A percentile compares a stretch with the other conserved stretches of the same genome.
Evolutionary conservation across 1,284 basidiomycete genomes (phyloP).

Genomic region (Ceratobasidium sp.): DNA sequence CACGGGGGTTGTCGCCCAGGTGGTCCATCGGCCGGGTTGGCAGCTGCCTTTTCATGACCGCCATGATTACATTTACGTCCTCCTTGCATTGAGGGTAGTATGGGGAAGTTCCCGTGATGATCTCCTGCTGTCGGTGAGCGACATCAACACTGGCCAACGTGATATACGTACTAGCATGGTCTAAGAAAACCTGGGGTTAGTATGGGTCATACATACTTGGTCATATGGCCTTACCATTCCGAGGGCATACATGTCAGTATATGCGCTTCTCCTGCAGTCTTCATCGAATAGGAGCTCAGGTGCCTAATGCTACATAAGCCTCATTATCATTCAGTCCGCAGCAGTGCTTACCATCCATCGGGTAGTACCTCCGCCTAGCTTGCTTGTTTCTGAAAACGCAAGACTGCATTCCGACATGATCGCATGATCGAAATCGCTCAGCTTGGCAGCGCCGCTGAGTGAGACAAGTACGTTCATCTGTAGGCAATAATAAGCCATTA

Average conservation of each 20-base stretch:
- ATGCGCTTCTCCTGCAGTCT: not conserved
- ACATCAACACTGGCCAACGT: not conserved
- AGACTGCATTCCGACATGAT: not conserved
- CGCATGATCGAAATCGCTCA: slow-evolving; percentile 13
- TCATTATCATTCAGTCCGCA: too few relatives aligned
- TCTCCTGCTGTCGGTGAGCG: not conserved
- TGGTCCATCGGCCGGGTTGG: too few relatives aligned
- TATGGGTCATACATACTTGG: not conserved
- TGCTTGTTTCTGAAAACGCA: not conserved
- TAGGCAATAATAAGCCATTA: too few relatives aligned
- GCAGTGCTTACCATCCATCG: too few relatives aligned
- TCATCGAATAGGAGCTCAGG: slow-evolving; percentile 1
- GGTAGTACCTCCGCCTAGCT: too few relatives aligned
- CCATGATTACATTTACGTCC: too few relatives aligned
- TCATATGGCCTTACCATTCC: not conserved
- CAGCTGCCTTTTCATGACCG: too few relatives aligned
- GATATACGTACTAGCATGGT: slow-evolving; percentile 10
- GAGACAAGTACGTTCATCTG: too few relatives aligned
- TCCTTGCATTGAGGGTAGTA: slow-evolving; percentile 4
- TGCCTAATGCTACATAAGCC: too few relatives aligned
- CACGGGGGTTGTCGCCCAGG: too few relatives aligned
- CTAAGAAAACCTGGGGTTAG: not conserved
- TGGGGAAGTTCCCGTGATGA: not conserved
- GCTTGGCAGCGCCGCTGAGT: too few relatives aligned
- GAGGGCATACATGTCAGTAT: slow-evolving; percentile 16